Base-by-base conservation (phyloP, 2,329 filamentous ascomycete genomes). In the Neofusicoccum kwambonambiense region DNA sequence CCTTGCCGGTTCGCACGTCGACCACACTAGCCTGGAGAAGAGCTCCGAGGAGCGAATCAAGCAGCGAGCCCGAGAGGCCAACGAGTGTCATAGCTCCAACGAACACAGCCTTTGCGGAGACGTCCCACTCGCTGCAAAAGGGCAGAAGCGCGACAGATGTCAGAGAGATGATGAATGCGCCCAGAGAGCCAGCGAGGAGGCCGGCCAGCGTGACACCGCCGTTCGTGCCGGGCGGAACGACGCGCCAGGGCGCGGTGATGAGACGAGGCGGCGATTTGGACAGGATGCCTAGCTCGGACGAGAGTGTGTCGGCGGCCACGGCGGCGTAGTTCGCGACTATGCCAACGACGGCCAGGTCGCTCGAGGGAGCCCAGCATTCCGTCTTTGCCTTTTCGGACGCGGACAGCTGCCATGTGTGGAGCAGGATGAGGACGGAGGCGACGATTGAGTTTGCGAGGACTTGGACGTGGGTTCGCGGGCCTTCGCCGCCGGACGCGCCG, bases 261-360 rank as follows among this genome's bases (percentile, higher is more conserved):
- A 99, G 86, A 41, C 93, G 88, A 8, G 95, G 95, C 50, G 86
- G 81, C 27, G 84, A 84, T 66, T 84, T 86, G 6, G 93, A 90
- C 12, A 99, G 83, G 64, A 99, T 99, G 13, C 95, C 95, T 19
- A 99, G 87, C 80, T 99, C 95, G 11, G 93, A 97, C 65, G 91
- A 93, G 76, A 97, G 95, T 0, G 95, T 99, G 76, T 99, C 95
- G 57, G 94, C 92, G 19, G 92, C 88, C 9, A 96, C 93, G 56
- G 92, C 91, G 31, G 93, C 94, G 73, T 99, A 99, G 79, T 97
- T 94, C 70, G 79, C 80, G 37, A 83, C 77, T 56, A 83, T 82
- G 7, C 82, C 82, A 7, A 83, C 75, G 0, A 82, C 76, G 37
- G 83, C 70, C 2, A 80, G 69, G 67, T 79, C 76, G 63, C 71